A percentile compares a stretch with the other conserved stretches of the same genome.
These are phyloP conservation scores for Epichloe gansuensis DNA, from an alignment of 2,329 filamentous ascomycete species.

Conservation along the genomic window DNA sequence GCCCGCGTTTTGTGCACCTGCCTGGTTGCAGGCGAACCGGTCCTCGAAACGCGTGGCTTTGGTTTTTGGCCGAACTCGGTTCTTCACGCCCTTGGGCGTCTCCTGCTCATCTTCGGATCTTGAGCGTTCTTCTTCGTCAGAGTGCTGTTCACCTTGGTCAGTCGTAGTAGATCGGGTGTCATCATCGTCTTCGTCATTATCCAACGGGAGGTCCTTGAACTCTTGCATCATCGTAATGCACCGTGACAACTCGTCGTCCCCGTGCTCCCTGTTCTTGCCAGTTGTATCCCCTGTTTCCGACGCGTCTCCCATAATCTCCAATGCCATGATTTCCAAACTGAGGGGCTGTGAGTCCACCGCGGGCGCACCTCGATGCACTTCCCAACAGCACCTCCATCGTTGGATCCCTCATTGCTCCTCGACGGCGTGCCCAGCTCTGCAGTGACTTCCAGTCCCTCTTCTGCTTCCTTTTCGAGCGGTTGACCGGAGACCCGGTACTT, in stretches of 20 bases:
- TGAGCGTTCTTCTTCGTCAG: constrained; percentile 1
- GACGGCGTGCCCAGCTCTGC: constrained; percentile 25
- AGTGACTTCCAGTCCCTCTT: not conserved
- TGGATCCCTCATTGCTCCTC: constrained; percentile 20
- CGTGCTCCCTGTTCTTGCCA: not conserved
- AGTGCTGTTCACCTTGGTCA: constrained; percentile 1
- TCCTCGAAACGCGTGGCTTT: constrained; percentile 30
- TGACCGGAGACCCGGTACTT: constrained; percentile 48
- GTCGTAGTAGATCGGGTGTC: constrained; percentile 11
- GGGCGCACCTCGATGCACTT: constrained; percentile 3
- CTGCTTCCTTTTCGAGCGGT: constrained; percentile 13
- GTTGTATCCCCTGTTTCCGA: not conserved
- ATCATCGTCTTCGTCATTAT: constrained; percentile 37
- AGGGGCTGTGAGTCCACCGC: constrained; percentile 15
- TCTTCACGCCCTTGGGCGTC: not conserved
- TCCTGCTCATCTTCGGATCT: not conserved
- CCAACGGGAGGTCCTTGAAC: constrained; percentile 45
- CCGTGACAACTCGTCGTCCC: constrained; percentile 46
- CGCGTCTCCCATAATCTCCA: constrained; percentile 9
- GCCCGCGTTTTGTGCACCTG: constrained; percentile 31
- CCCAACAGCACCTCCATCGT: constrained; percentile 11
- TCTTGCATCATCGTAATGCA: constrained; percentile 52
- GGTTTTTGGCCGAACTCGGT: not conserved
- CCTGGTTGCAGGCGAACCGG: constrained; percentile 42
- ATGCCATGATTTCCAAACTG: constrained; percentile 6